A percentile compares a stretch with the other conserved stretches of the same genome.
Conservation (phyloP, 331 rosid species). For the Rhamnella rubrinervis region DNA sequence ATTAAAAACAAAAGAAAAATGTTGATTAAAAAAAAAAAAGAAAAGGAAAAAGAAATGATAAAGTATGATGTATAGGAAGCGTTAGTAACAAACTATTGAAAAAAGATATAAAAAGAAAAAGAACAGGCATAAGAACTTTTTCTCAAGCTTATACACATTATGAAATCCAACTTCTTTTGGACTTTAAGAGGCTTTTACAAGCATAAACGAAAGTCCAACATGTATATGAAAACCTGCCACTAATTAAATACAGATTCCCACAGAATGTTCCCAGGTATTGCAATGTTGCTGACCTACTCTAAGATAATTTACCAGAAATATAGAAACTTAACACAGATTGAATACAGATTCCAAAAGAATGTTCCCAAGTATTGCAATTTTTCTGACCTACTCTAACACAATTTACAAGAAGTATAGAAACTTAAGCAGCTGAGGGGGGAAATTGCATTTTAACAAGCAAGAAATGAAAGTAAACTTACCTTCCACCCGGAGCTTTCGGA, state of each 20-base stretch:
- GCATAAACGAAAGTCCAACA: too few species aligned
- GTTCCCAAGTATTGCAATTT: too few species aligned
- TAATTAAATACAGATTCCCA: too few species aligned
- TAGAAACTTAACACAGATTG: too few species aligned
- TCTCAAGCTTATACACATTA: too few species aligned
- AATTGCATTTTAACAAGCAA: not conserved
- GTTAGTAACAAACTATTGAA: not conserved
- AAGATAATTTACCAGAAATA: not conserved
- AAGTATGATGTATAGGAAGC: not conserved
- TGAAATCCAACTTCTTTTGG: too few species aligned
- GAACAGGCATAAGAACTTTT: not conserved
- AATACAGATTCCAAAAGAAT: too few species aligned
- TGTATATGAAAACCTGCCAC: too few species aligned
- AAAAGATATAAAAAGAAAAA: not conserved
- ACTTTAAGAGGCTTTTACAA: too few species aligned
- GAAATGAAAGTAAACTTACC: conserved; percentile 37
- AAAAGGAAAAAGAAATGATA: not conserved
- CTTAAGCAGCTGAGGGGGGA: not conserved
- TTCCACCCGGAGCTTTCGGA: conserved; percentile 96
- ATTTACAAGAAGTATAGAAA: not conserved
- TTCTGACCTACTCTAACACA: not conserved
- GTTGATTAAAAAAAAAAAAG: not conserved
- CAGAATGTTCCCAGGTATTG: too few species aligned
- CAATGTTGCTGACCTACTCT: not conserved
- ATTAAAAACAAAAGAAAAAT: not conserved